Evolutionary conservation across 169 alveolate genomes (phyloP).

Genomic region (Hepatocystis sp.): DNA sequence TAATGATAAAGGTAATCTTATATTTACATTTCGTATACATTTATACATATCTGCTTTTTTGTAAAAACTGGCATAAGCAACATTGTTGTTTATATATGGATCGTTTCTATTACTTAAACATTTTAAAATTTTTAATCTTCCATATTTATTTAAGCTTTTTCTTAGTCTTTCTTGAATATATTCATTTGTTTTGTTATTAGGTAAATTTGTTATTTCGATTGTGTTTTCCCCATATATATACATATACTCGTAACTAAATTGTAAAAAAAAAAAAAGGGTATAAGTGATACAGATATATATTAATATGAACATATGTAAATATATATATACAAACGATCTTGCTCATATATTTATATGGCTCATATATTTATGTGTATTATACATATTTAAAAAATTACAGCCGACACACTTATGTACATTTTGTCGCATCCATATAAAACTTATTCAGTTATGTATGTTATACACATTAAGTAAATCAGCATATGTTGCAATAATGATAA

Average conservation of each 20-base stretch:
- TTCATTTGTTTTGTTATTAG: slow-evolving; percentile 91
- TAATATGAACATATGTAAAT: no score
- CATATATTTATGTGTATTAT: no score
- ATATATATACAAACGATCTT: no score
- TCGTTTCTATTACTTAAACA: slow-evolving; percentile 90
- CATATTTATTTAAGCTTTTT: slow-evolving; percentile 87
- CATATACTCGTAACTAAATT: slow-evolving; percentile 78
- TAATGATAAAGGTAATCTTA: slow-evolving; percentile 84
- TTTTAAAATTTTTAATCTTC: slow-evolving; percentile 85
- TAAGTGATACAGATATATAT: no score
- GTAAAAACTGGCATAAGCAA: slow-evolving; percentile 86
- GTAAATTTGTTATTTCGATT: slow-evolving; percentile 83
- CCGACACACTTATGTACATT: no score
- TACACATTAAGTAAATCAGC: no score
- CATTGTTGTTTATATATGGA: slow-evolving; percentile 90
- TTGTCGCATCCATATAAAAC: no score
- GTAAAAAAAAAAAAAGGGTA: background rate
- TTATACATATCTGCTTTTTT: slow-evolving; percentile 78
- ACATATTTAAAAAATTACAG: no score
- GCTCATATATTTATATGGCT: no score
- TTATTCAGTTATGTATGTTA: no score
- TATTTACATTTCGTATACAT: slow-evolving; percentile 79
- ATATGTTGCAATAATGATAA: no score
- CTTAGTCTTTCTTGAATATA: slow-evolving; percentile 91
- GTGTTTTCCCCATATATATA: slow-evolving; percentile 87